Base-by-base conservation (phyloP, 2,329 filamentous ascomycete genomes). In the Ophiostoma himal-ulmi region DNA sequence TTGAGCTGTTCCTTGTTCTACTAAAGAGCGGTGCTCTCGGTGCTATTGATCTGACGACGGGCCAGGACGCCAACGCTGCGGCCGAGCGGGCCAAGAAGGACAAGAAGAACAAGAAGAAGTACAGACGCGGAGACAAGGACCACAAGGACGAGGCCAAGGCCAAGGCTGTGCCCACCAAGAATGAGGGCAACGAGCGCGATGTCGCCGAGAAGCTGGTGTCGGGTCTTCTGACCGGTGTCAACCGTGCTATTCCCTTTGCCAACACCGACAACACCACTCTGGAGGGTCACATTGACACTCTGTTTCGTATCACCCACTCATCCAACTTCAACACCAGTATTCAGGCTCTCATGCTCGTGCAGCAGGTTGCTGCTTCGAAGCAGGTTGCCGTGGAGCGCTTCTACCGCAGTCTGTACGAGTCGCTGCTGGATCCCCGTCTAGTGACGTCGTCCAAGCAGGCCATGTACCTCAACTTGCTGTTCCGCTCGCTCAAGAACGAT, bases 301-400 rank as follows among this genome's bases (percentile, higher is more conserved):
- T 99, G 36, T 99, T 97, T 85, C 90, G 89, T 76, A 95, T 99
- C 76, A 96, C 95, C 0, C 95, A 99, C 80, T 98, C 94, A 0
- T 93, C 94, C 70, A 99, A 99, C 80, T 98, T 99, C 85, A 99
- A 98, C 81, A 99, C 95, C 0, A 95, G 93, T 77, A 92, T 99
- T 52, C 95, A 99, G 80, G 94, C 95, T 44, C 86, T 99, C 74
- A 91, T 97, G 81, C 83, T 99, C 67, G 96, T 99, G 74, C 95
- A 98, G 78, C 95, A 98, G 78, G 86, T 99, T 37, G 92, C 93
- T 0, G 84, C 89, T 1, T 87, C 89, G 3, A 93, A 95, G 78
- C 90, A 94, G 76, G 84, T 94, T 69, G 90, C 91, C 5, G 89
- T 90, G 14, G 95, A 99, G 76, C 88, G 95, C 72, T 99, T 97